Evolutionary conservation across 305 asterid species (phyloP), one percentile per base, ranked within the genome.

Genomic region (Salvia sclarea): DNA sequence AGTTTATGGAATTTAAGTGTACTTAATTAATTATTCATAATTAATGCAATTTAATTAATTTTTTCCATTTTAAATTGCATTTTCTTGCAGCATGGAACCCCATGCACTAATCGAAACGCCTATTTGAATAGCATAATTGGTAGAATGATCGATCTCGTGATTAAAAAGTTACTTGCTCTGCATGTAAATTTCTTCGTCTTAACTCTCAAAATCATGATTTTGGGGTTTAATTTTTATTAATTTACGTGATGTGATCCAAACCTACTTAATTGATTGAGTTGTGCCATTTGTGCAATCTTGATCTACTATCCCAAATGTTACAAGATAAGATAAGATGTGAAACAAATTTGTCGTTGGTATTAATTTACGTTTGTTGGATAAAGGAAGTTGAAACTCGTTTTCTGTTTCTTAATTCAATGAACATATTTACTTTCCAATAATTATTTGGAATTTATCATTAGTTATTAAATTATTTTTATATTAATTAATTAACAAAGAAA

Each of bases 1-100:
- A 65, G 25, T 71, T 69, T 13, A 69, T 48, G 75, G 83, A 72
- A 64, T 43, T n/a, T 22, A 49, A 33, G 38, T 13, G 30, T 25
- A 25, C 2, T 25, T 30, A 30, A 2, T 30, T 30, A 30, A 30
- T 30, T 0, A 30, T 30, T 6, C 6, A 30, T 30, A 30, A 30
- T 28, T n/a, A 14, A 52, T 21, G 22, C 40, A 4, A 22, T 68
- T 48, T 57, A 25, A 25, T 28, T 28, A 28, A 28, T 28, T n/a
- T 58, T 63, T 60, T 72, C 62, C 77, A 47, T 56, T 68, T 62
- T 16, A 18, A 54, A 64, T 54, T 25, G 35, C 59, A 45, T 68
- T 49, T 75, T 58, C 43, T 17, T 48, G 58, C 57, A 24, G 57
- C 54, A 21, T 14, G 30, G 8, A 65, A 35, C 12, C 44, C 44